Conservation (phyloP, 257 asterid species). For the Ophiorrhiza pumila region DNA sequence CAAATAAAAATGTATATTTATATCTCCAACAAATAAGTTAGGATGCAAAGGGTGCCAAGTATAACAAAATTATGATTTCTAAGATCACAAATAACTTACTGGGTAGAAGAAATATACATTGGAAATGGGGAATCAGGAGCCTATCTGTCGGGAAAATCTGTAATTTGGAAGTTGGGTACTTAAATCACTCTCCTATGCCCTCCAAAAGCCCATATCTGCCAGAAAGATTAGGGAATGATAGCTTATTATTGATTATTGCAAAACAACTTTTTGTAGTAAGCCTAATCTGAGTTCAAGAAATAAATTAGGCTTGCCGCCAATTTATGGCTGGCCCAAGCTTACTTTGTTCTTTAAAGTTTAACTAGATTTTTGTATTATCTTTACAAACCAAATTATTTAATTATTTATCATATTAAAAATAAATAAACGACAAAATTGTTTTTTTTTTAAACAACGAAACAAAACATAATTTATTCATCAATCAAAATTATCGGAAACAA, state of each 20-base stretch:
- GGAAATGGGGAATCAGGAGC: conserved; percentile 1
- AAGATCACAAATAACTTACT: conserved; percentile 5
- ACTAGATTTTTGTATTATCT: no score
- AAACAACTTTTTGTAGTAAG: background rate
- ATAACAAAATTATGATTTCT: background rate
- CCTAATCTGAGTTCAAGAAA: background rate
- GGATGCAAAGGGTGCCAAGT: conserved; percentile 11
- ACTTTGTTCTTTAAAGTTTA: no score
- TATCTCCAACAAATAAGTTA: background rate
- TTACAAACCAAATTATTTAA: no score
- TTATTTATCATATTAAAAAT: no score
- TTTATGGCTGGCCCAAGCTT: background rate
- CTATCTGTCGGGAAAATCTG: conserved; percentile 11
- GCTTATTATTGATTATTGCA: background rate
- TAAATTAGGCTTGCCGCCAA: background rate
- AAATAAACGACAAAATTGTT: no score
- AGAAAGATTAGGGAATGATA: background rate
- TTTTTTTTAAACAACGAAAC: no score
- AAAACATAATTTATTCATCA: no score
- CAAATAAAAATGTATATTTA: conserved; percentile 1
- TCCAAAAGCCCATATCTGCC: conserved; percentile 99
- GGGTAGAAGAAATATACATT: conserved; percentile 1
- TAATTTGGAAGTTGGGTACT: background rate
- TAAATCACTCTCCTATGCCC: conserved; percentile 82
- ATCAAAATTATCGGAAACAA: no score